phyloP scores from a whole-genome alignment of 371 early-diverging fungal genomes.

The Mucor irregularis region DNA sequence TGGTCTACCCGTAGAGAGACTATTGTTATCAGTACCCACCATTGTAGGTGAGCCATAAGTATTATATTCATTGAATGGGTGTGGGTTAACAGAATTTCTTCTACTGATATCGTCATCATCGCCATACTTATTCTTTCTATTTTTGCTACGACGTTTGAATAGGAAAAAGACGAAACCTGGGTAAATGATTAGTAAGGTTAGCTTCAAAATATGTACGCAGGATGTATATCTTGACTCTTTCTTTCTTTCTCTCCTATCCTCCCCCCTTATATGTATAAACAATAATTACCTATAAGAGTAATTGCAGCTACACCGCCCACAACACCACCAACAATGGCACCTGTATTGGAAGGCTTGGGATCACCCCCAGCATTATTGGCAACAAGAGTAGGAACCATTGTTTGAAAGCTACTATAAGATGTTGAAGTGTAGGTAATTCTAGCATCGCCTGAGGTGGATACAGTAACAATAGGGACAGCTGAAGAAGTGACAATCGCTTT shows the following conservation, averaged over 20 bases:
- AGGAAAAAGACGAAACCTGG: conserved; percentile 3
- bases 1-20: neutral
- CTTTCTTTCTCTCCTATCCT: neutral
- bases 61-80: conserved; percentile 10
- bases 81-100: neutral
- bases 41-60: conserved; percentile 13
- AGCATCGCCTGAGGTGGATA: conserved; percentile 12
- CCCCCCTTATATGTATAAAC: neutral
- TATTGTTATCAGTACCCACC: conserved; percentile 3
- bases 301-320: conserved; percentile 23
- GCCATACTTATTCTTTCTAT: neutral
- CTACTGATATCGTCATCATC: neutral
- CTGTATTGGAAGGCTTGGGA: neutral
- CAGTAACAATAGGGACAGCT: conserved; percentile 16
- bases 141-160: conserved; percentile 6
- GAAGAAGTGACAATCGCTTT: conserved; percentile 7
- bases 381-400: neutral
- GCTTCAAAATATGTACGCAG: too few species aligned
- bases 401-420: conserved; percentile 14
- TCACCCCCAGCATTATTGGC: neutral
- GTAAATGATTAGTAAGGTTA: neutral
- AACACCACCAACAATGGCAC: conserved; percentile 28
- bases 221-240: too few species aligned
- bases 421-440: conserved; percentile 16
- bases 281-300: conserved; percentile 15